These are phyloP conservation scores for Pyrenula aspistea DNA, from an alignment of 495 filamentous ascomycete species.

Conservation along the genomic window DNA sequence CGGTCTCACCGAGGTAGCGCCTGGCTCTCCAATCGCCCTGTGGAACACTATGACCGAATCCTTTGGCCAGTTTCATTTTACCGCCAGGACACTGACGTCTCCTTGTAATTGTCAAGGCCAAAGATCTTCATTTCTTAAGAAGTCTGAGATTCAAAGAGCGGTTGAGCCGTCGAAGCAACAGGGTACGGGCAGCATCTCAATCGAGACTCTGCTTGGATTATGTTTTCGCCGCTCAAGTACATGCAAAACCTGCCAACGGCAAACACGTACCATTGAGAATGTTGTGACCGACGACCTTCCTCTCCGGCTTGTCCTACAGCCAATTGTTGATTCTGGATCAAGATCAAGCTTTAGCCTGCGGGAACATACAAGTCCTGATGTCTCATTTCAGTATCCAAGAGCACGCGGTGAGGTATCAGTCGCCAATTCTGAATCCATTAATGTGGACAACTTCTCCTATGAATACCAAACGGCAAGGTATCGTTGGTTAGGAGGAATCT, in stretches of 20 bases:
- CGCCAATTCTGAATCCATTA: background rate
- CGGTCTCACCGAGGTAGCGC: background rate
- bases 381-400: constrained; percentile 15
- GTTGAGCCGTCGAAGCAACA: background rate
- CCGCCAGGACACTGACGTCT: background rate
- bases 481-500: constrained; percentile 32
- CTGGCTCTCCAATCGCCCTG: background rate
- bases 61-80: background rate
- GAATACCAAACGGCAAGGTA: constrained; percentile 16
- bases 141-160: background rate
- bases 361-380: constrained; percentile 18
- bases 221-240: background rate
- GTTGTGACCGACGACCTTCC: constrained; percentile 11
- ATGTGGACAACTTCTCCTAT: background rate
- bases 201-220: background rate
- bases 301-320: constrained; percentile 16
- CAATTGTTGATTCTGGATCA: background rate
- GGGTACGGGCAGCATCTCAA: background rate
- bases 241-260: background rate
- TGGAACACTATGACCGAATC: background rate
- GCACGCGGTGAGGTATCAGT: background rate
- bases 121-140: background rate
- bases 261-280: background rate
- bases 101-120: background rate
- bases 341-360: background rate